phyloP scores from a whole-genome alignment of 768 basidiomycete genomes.

The Auricularia sp. region DNA sequence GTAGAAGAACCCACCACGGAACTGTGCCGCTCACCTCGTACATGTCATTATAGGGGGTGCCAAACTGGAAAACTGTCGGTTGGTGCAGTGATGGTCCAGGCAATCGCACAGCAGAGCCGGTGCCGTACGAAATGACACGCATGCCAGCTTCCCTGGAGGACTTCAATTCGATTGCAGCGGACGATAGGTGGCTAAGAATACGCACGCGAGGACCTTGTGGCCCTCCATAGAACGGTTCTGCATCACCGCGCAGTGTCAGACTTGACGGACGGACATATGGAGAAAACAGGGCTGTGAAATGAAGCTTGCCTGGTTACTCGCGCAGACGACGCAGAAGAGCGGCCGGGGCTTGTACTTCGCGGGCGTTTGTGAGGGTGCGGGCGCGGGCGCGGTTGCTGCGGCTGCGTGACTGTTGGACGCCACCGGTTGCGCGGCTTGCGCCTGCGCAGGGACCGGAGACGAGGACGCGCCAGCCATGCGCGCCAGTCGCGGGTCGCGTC shows the following conservation, averaged over 20 bases:
- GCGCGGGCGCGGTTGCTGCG: constrained; percentile 10
- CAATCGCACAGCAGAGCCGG: constrained; percentile 92
- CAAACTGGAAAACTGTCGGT: constrained; percentile 94
- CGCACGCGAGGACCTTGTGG: constrained; percentile 81
- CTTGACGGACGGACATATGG: too few relatives aligned
- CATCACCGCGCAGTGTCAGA: too few relatives aligned
- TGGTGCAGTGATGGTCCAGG: constrained; percentile 96
- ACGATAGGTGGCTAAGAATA: constrained; percentile 11
- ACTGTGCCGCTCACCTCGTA: constrained; percentile 39
- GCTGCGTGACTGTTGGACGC: background rate
- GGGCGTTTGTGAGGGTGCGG: constrained; percentile 2
- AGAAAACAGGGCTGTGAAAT: background rate
- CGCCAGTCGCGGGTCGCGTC: constrained; percentile 1
- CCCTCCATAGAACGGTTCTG: constrained; percentile 99
- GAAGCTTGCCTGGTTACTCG: constrained; percentile 84
- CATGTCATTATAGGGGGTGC: constrained; percentile 93
- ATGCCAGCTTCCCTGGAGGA: constrained; percentile 73
- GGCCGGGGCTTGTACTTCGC: constrained; percentile 56
- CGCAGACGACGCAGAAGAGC: constrained; percentile 95
- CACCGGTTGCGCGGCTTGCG: constrained; percentile 7
- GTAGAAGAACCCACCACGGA: background rate
- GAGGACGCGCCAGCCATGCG: constrained; percentile 7
- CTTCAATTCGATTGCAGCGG: background rate
- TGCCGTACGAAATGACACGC: constrained; percentile 88
- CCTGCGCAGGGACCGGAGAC: constrained; percentile 5